These are phyloP conservation scores for Candida loeiensis DNA, from an alignment of 805 yeast genomes.

Conservation along the genomic window DNA sequence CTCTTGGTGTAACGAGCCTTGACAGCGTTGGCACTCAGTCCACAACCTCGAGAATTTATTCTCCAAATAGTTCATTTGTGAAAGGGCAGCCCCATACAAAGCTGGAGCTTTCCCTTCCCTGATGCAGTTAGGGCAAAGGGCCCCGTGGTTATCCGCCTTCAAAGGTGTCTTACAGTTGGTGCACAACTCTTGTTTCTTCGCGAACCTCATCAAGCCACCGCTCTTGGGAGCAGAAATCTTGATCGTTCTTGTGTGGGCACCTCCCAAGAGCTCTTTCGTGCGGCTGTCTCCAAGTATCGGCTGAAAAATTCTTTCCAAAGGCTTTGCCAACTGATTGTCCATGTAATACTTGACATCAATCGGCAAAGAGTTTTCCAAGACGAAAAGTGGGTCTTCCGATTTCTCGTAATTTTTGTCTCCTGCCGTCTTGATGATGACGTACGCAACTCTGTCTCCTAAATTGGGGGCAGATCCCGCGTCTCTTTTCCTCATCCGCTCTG, in stretches of 20 bases:
- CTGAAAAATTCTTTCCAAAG: constrained; percentile 87
- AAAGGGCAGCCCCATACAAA: constrained; percentile 75
- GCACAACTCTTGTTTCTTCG: constrained; percentile 84
- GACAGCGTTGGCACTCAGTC: constrained; percentile 98
- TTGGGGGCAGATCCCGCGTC: constrained; percentile 98
- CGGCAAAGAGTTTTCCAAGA: constrained; percentile 85
- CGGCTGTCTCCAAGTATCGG: constrained; percentile 87
- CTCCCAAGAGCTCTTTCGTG: constrained; percentile 76
- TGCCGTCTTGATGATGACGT: constrained; percentile 76
- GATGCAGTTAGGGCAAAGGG: constrained; percentile 77
- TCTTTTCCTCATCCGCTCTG: constrained; percentile 93
- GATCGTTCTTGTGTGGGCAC: constrained; percentile 79
- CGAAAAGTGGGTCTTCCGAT: constrained; percentile 95
- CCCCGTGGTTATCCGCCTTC: constrained; percentile 55
- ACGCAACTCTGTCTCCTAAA: constrained; percentile 96
- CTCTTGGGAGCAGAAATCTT: constrained; percentile 69
- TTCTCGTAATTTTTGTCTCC: constrained; percentile 89
- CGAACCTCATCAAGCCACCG: constrained; percentile 90
- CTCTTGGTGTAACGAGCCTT: constrained; percentile 93
- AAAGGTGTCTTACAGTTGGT: constrained; percentile 85
- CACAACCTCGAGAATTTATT: constrained; percentile 81
- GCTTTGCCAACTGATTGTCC: constrained; percentile 90
- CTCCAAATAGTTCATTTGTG: constrained; percentile 76
- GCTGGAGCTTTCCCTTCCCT: constrained; percentile 59
- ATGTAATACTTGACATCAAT: constrained; percentile 92